A percentile compares a stretch with the other conserved stretches of the same genome.
Evolutionary conservation across 805 yeast species (phyloP).

Genomic region (Suhomyces prunicola): DNA sequence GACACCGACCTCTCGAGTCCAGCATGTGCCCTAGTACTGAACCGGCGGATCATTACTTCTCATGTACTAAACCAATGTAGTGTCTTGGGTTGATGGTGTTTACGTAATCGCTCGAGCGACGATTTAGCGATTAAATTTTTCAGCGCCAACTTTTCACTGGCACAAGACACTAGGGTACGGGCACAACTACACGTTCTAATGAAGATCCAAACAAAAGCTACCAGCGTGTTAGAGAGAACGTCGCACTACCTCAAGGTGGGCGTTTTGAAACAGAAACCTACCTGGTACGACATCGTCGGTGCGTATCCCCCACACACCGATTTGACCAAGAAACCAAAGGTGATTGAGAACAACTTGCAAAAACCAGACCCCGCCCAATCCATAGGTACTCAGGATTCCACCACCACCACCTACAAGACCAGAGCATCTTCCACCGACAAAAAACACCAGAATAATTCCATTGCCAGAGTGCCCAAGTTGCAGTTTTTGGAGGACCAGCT

Average conservation of each 20-base stretch:
- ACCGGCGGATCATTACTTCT: neutral
- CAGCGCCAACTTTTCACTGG: neutral
- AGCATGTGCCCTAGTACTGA: neutral
- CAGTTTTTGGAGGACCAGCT: constrained; percentile 73
- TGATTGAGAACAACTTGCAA: constrained; percentile 22
- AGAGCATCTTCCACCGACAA: constrained; percentile 38
- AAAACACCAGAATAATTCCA: constrained; percentile 33
- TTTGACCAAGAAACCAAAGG: constrained; percentile 46
- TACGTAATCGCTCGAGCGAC: neutral
- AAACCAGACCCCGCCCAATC: constrained; percentile 26
- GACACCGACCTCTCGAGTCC: neutral
- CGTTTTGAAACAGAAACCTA: constrained; percentile 68
- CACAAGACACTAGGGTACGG: neutral
- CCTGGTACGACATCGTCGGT: constrained; percentile 86
- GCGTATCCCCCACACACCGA: constrained; percentile 75
- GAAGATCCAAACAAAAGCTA: constrained; percentile 68
- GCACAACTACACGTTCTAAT: constrained; percentile 25
- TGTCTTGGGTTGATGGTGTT: neutral
- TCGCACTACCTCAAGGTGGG: constrained; percentile 73
- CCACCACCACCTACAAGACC: constrained; percentile 41
- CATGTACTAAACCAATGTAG: neutral
- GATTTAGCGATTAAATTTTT: neutral
- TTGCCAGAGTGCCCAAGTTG: constrained; percentile 53
- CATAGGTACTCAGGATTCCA: constrained; percentile 17
- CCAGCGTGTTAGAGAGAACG: constrained; percentile 74